These are phyloP conservation scores for Globisporangium parvum DNA, from an alignment of 352 stramenopile genomes.

Conservation along the genomic window DNA sequence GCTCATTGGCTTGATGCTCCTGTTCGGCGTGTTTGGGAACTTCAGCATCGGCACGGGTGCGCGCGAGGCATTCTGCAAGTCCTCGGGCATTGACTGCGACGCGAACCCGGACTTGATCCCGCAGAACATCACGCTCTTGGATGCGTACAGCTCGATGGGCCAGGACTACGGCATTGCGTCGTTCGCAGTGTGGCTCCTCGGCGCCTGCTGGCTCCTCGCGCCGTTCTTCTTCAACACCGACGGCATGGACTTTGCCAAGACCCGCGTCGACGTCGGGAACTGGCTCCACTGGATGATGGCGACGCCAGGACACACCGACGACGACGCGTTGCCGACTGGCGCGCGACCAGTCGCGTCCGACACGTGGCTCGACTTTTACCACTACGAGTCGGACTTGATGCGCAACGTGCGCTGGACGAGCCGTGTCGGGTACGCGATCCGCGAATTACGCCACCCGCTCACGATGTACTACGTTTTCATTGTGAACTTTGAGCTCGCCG, in stretches of 20 bases:
- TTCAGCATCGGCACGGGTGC: conserved; percentile 66
- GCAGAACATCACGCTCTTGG: conserved; percentile 62
- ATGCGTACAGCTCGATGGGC: conserved; percentile 78
- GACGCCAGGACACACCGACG: conserved; percentile 38
- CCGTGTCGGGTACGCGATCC: conserved; percentile 63
- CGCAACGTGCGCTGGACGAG: conserved; percentile 53
- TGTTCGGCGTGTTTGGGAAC: conserved; percentile 76
- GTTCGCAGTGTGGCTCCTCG: conserved; percentile 85
- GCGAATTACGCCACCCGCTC: conserved; percentile 69
- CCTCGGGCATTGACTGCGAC: conserved; percentile 46
- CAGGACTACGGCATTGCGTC: conserved; percentile 85
- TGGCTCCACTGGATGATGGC: conserved; percentile 82
- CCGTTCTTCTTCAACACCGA: conserved; percentile 88
- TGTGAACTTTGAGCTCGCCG: conserved; percentile 56
- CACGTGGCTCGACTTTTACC: conserved; percentile 76
- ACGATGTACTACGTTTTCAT: conserved; percentile 85
- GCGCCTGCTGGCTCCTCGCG: conserved; percentile 68
- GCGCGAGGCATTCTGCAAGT: conserved; percentile 48
- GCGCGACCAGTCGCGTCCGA: conserved; percentile 28
- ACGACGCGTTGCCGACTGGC: conserved; percentile 37
- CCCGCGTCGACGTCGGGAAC: conserved; percentile 72
- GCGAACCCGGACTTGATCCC: conserved; percentile 42
- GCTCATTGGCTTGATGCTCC: conserved; percentile 72
- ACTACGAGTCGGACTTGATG: conserved; percentile 69
- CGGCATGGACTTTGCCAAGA: conserved; percentile 84